Conservation (phyloP, 2,329 filamentous ascomycete species). For the Ploettnerulaceae sp. region DNA sequence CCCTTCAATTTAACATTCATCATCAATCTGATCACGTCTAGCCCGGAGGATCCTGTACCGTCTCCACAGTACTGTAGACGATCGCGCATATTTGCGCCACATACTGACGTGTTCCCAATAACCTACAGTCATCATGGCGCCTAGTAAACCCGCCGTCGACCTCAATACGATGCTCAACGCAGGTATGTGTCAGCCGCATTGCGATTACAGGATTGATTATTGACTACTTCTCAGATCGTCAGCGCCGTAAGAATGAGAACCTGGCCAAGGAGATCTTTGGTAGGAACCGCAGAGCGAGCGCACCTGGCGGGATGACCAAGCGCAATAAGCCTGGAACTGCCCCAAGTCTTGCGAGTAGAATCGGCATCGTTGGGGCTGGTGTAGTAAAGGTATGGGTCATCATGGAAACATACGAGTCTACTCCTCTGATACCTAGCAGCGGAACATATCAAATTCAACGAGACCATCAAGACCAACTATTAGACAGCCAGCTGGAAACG, state of each 20-base stretch:
- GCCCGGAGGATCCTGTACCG: background rate
- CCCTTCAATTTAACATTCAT: background rate
- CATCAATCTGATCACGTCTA: background rate
- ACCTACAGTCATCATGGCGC: conserved; percentile 28
- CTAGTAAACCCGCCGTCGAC: conserved; percentile 29
- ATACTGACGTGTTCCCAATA: conserved; percentile 18
- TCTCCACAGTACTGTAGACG: background rate
- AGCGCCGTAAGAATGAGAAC: conserved; percentile 65
- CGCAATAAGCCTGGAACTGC: conserved; percentile 39
- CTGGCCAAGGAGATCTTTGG: conserved; percentile 71
- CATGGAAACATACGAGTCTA: background rate
- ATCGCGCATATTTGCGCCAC: background rate
- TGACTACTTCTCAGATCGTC: conserved; percentile 40
- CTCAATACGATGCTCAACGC: conserved; percentile 33
- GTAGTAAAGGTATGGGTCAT: conserved; percentile 59
- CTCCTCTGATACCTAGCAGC: conserved; percentile 19
- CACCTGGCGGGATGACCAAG: conserved; percentile 43
- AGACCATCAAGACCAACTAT: conserved; percentile 20
- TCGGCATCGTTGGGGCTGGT: conserved; percentile 41
- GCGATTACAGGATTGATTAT: no score
- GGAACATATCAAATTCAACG: conserved; percentile 23
- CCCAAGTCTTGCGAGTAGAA: conserved; percentile 64
- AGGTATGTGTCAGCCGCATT: conserved; percentile 23
- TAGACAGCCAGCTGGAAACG: conserved; percentile 44
- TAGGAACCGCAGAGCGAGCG: conserved; percentile 52